Evolutionary conservation across 2,329 filamentous ascomycete species (phyloP).

Genomic region (Colletotrichum salicis): DNA sequence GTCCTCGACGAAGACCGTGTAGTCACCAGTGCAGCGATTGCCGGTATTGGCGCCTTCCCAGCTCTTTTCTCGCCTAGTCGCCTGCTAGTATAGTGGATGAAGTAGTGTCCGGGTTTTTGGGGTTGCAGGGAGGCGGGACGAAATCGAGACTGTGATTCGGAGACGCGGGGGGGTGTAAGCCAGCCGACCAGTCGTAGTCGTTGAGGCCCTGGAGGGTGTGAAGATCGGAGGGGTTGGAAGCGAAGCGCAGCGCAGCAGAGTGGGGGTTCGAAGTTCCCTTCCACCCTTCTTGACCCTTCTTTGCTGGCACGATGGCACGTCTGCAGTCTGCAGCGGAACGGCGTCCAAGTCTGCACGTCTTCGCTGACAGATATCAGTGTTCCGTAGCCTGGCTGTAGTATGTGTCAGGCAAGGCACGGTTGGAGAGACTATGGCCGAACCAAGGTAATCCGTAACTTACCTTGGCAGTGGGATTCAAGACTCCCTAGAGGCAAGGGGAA

Average conservation of each 20-base stretch:
- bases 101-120: background rate
- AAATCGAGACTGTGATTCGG: conserved; percentile 3
- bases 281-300: background rate
- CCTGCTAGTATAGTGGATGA: background rate
- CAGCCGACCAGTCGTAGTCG: conserved; percentile 1
- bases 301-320: background rate
- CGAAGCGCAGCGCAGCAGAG: conserved; percentile 3
- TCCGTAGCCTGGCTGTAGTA: background rate
- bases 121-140: conserved; percentile 2
- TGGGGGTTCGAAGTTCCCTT: conserved; percentile 3
- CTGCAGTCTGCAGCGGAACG: conserved; percentile 5
- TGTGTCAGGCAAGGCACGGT: background rate
- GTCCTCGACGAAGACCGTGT: background rate
- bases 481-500: conserved; percentile 4
- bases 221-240: conserved; percentile 22
- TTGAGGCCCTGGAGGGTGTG: conserved; percentile 6
- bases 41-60: conserved; percentile 26
- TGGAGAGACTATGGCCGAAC: background rate
- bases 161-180: conserved; percentile 15
- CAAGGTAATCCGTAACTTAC: background rate
- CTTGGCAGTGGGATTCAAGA: background rate
- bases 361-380: background rate
- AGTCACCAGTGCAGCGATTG: background rate
- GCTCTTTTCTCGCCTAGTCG: conserved; percentile 1
- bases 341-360: conserved; percentile 5